A percentile compares a stretch with the other conserved stretches of the same genome.
Conservation (phyloP, 2,329 filamentous ascomycete species). For the Penicillium capsulatum region DNA sequence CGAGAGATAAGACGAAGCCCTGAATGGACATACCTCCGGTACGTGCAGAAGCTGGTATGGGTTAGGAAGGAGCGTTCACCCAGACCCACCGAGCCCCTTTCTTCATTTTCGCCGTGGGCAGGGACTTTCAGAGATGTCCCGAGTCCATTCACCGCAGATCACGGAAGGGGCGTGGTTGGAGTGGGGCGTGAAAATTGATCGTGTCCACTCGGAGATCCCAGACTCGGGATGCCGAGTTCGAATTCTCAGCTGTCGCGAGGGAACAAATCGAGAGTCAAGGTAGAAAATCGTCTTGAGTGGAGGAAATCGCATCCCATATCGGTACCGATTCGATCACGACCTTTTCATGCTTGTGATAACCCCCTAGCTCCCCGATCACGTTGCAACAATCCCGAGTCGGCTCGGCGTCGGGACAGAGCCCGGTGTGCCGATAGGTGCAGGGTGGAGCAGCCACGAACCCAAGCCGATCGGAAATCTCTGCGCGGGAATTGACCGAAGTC, state of each 20-base stretch:
- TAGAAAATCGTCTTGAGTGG: no score
- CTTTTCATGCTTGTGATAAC: no score
- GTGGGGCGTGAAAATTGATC: slow-evolving; percentile 16
- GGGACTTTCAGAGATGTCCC: slow-evolving; percentile 5
- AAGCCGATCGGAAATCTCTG: slow-evolving; percentile 19
- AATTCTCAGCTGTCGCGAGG: no score
- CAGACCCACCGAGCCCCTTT: not conserved
- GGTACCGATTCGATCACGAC: no score
- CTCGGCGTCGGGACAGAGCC: slow-evolving; percentile 17
- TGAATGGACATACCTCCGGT: no score
- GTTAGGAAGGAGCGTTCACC: no score
- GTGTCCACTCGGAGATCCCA: slow-evolving; percentile 16
- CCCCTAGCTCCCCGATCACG: no score
- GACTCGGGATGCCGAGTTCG: slow-evolving; percentile 22
- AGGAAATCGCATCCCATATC: no score
- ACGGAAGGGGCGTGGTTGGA: slow-evolving; percentile 14
- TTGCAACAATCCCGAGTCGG: slow-evolving; percentile 18
- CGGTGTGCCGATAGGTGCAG: slow-evolving; percentile 24
- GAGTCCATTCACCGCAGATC: slow-evolving; percentile 17
- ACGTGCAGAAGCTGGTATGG: no score
- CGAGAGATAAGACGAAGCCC: no score
- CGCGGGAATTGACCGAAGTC: slow-evolving; percentile 17
- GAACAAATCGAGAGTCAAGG: no score
- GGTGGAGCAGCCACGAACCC: slow-evolving; percentile 11
- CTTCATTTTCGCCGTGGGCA: slow-evolving; percentile 7